Evolutionary conservation across 2,329 filamentous ascomycete genomes (phyloP), one percentile per base, ranked within the genome.

Genomic region (Aspergillus novofumigatus): DNA sequence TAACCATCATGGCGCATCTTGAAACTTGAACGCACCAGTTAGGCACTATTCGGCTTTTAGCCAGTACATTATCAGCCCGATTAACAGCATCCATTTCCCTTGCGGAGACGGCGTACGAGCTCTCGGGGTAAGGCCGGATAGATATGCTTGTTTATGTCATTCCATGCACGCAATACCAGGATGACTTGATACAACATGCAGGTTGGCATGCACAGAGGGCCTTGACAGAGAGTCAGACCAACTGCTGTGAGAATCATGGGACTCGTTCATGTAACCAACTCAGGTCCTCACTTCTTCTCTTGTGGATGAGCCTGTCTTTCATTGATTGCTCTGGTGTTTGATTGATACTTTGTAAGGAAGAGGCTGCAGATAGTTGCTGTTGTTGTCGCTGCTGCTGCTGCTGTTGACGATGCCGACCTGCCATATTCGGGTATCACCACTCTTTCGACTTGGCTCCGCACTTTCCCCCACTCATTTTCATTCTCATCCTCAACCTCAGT

Each of bases 101-200:
- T 45, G 42, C 10, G 9, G 14, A 47, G 10, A 47, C 21, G 44
- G 21, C 9, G 5, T 26, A 47, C 17, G 44, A 25, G 23, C 10
- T 47, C 44, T 47, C 6, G 20, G 44, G 10, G 10, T 35, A 35
- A 23, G 44, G 21, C 10, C 20, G 21, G 42, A 14, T 41, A 59
- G 44, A 23, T 41, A 59, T 56, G 53, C 56, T 52, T 59, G 57
- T 44, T 32, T 49, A 53, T 57, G 55, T 57, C 51, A 56, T 59
- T 51, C 35, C 48, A 59, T 64, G 60, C 60, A 62, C 32, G 60
- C 47, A 45, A 56, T 61, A 49, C 62, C 52, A 58, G 62, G 62
- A 60, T 65, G 49, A 28, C 45, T 42, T 41, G 47, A 10, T 52
- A 35, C 41, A 41, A 23, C 29, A 45, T 45, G 49, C 28, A 38